Evolutionary conservation across 495 filamentous ascomycete species (phyloP).

Genomic region (Eremomyces bilateralis): DNA sequence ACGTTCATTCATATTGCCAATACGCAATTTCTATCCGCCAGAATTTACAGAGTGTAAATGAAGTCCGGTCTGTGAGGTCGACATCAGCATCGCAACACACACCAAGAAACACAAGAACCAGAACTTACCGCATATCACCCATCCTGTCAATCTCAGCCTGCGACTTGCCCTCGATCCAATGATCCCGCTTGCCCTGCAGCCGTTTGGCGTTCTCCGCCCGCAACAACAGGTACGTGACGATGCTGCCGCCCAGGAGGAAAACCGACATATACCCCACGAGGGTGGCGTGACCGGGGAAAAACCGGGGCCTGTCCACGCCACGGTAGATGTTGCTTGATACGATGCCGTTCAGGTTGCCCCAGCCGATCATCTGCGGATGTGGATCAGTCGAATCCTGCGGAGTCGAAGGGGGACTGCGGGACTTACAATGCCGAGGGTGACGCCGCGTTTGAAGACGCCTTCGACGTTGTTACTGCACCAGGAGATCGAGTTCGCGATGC

Average conservation of each 20-base stretch:
- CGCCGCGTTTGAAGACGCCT: conserved; percentile 80
- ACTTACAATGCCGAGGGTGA: conserved; percentile 55
- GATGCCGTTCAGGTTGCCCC: conserved; percentile 83
- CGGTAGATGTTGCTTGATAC: conserved; percentile 58
- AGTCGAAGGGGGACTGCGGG: conserved; percentile 22
- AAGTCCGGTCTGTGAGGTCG: conserved; percentile 64
- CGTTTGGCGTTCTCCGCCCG: neutral
- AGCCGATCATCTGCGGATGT: conserved; percentile 17
- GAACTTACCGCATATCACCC: conserved; percentile 1
- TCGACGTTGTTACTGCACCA: conserved; percentile 84
- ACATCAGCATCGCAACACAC: conserved; percentile 35
- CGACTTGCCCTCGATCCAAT: neutral
- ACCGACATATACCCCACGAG: conserved; percentile 22
- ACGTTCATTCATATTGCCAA: too few species aligned
- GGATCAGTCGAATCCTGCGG: neutral
- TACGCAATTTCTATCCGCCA: too few species aligned
- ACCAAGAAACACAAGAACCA: conserved; percentile 40
- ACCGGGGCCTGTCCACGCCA: conserved; percentile 29
- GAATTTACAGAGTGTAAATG: conserved; percentile 53
- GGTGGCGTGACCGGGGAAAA: conserved; percentile 32
- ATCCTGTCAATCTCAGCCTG: neutral
- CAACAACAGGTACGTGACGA: neutral
- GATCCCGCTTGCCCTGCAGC: neutral
- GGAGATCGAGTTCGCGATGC: conserved; percentile 74
- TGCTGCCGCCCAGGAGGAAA: conserved; percentile 1